phyloP scores from a whole-genome alignment of 176 grass and related monocot species.

The Oryza nivara region DNA sequence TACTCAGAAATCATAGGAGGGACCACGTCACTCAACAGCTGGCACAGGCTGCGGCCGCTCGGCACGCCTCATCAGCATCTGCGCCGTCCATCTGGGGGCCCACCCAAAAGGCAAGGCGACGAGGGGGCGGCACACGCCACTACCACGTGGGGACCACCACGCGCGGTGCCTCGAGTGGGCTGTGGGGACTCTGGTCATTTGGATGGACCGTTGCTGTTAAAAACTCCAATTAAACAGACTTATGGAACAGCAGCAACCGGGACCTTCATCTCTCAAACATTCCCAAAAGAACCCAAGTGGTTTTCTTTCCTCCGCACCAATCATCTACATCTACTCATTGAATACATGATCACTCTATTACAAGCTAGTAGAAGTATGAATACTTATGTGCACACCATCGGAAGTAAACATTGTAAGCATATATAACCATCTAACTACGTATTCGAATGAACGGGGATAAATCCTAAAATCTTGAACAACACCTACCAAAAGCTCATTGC shows the following conservation, averaged over 20 bases:
- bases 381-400: not conserved
- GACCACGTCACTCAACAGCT: slow-evolving; percentile 9
- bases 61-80: slow-evolving; percentile 30
- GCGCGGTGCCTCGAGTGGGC: slow-evolving; percentile 38
- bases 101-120: not conserved
- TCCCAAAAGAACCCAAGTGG: not conserved
- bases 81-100: slow-evolving; percentile 45
- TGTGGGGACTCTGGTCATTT: slow-evolving; percentile 40
- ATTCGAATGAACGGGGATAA: too few species aligned
- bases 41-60: slow-evolving; percentile 10
- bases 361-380: not conserved
- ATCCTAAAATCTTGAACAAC: too few species aligned
- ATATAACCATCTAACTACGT: too few species aligned
- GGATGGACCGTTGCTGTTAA: slow-evolving; percentile 53
- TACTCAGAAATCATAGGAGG: not conserved
- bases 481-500: too few species aligned
- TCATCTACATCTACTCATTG: not conserved
- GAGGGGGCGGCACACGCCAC: slow-evolving; percentile 12
- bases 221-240: slow-evolving; percentile 27
- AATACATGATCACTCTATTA: not conserved
- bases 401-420: not conserved
- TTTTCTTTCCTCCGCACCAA: not conserved
- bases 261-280: slow-evolving; percentile 2
- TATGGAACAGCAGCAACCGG: not conserved
- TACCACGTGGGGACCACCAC: slow-evolving; percentile 50